A percentile compares a stretch with the other conserved stretches of the same genome.
Evolutionary conservation across 2,329 filamentous ascomycete species (phyloP).

Genomic region (Paraphaeosphaeria minitans): DNA sequence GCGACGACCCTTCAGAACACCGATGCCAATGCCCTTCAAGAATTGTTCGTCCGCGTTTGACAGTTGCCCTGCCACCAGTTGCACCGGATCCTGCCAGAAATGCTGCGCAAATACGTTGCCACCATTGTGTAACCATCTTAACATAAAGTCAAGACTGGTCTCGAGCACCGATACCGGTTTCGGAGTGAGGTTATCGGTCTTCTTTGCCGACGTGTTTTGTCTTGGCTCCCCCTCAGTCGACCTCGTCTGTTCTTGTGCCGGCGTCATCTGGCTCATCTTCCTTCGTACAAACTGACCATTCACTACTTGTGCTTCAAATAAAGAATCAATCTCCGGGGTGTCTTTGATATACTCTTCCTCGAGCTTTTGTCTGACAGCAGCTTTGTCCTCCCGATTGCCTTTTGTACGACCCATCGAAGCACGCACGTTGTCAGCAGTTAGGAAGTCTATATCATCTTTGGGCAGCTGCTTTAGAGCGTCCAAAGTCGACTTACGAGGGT

Average conservation of each 20-base stretch:
- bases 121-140: slow-evolving; percentile 34
- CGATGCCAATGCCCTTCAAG: slow-evolving; percentile 24
- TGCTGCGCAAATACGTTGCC: slow-evolving; percentile 31
- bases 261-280: slow-evolving; percentile 25
- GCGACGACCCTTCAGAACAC: slow-evolving; percentile 29
- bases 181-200: background rate
- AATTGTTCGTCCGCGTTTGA: slow-evolving; percentile 7
- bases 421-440: slow-evolving; percentile 50
- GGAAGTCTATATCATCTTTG: slow-evolving; percentile 48
- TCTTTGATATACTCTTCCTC: slow-evolving; percentile 34
- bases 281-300: slow-evolving; percentile 40
- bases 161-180: slow-evolving; percentile 18
- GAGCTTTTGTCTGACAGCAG: slow-evolving; percentile 27
- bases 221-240: background rate
- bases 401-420: slow-evolving; percentile 47
- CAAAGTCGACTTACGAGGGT: slow-evolving; percentile 22
- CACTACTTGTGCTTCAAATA: slow-evolving; percentile 32
- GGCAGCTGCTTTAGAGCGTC: slow-evolving; percentile 41
- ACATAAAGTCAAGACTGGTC: slow-evolving; percentile 37
- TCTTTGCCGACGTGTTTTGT: background rate
- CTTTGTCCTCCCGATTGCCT: slow-evolving; percentile 19
- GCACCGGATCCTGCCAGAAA: slow-evolving; percentile 41
- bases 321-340: slow-evolving; percentile 22
- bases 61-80: slow-evolving; percentile 14
- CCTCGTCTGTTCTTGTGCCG: slow-evolving; percentile 13